These are phyloP conservation scores for Austroboletus rostrupii DNA, from an alignment of 1,284 basidiomycete species.

Conservation along the genomic window DNA sequence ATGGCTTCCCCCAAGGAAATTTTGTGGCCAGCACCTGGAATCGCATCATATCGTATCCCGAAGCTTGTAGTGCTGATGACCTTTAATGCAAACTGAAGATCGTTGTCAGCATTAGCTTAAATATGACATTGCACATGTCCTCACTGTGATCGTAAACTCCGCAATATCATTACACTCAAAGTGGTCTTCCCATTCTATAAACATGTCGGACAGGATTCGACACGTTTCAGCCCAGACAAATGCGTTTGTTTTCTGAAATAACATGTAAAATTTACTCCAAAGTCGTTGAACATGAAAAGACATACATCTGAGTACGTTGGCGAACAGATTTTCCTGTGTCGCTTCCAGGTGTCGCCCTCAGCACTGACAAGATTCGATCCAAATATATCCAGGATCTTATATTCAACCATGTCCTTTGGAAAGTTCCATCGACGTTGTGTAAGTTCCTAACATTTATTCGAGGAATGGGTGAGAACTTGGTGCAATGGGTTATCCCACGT, in stretches of 20 bases:
- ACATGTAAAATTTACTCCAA: neutral
- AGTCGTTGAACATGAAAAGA: neutral
- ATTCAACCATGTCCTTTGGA: neutral
- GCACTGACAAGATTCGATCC: neutral
- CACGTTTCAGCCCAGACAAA: neutral
- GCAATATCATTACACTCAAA: neutral
- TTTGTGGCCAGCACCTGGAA: neutral
- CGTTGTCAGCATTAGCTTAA: neutral
- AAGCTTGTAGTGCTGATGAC: neutral
- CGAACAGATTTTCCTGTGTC: neutral
- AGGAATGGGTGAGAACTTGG: neutral
- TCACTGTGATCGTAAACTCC: neutral
- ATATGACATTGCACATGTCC: neutral
- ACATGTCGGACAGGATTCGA: neutral
- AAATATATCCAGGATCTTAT: neutral
- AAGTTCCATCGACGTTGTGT: neutral
- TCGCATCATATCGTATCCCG: neutral
- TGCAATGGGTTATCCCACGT: neutral
- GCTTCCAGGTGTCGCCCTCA: neutral
- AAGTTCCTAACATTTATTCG: neutral
- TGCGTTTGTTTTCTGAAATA: neutral
- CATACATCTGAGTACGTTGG: neutral
- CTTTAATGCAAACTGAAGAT: neutral
- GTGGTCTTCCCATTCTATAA: neutral
- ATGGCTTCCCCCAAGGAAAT: neutral